A percentile compares a stretch with the other conserved stretches of the same genome.
Evolutionary conservation across 1,139 yeast species (phyloP).

Genomic region (Blastobotrys illinoisensis): DNA sequence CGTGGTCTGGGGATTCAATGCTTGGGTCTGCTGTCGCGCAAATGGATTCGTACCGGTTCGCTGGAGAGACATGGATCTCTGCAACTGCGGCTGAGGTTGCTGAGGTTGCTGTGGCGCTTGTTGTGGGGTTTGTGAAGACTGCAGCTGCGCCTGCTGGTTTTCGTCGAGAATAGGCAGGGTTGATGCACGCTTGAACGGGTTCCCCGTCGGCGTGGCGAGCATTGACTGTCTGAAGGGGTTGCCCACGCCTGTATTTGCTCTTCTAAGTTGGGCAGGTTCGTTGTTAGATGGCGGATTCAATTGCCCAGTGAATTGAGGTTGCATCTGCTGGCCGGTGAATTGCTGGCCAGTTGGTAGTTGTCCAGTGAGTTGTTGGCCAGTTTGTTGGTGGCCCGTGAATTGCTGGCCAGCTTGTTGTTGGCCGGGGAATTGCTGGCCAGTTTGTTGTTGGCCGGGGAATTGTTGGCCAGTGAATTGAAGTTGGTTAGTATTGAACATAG

Average conservation of each 20-base stretch:
- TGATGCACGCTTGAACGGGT: slow-evolving; percentile 26
- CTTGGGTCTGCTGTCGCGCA: slow-evolving; percentile 16
- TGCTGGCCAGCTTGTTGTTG: too few relatives aligned
- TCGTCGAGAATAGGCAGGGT: slow-evolving; percentile 15
- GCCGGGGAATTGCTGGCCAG: slow-evolving; percentile 35
- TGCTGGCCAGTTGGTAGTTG: slow-evolving; percentile 39
- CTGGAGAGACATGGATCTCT: slow-evolving; percentile 16
- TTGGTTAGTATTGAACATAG: slow-evolving; percentile 6
- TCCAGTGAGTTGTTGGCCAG: slow-evolving; percentile 7
- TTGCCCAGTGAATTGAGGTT: slow-evolving; percentile 9
- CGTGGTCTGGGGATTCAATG: slow-evolving; percentile 21
- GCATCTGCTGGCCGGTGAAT: slow-evolving; percentile 9
- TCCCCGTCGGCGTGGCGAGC: slow-evolving; percentile 11
- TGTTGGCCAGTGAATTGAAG: slow-evolving; percentile 16
- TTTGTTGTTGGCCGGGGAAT: slow-evolving; percentile 23
- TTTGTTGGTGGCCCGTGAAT: too few relatives aligned
- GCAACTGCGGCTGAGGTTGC: slow-evolving; percentile 15
- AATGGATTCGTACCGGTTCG: slow-evolving; percentile 47
- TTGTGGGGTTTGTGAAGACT: slow-evolving; percentile 8
- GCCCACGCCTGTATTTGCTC: slow-evolving; percentile 26
- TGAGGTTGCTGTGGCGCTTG: slow-evolving; percentile 11
- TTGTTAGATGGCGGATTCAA: slow-evolving; percentile 5
- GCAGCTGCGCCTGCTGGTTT: slow-evolving; percentile 17
- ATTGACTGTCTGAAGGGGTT: slow-evolving; percentile 26
- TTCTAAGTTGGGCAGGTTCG: slow-evolving; percentile 14